Evolutionary conservation across 768 basidiomycete genomes (phyloP), one percentile per base, ranked within the genome.

Genomic region (Lepiota venenata): DNA sequence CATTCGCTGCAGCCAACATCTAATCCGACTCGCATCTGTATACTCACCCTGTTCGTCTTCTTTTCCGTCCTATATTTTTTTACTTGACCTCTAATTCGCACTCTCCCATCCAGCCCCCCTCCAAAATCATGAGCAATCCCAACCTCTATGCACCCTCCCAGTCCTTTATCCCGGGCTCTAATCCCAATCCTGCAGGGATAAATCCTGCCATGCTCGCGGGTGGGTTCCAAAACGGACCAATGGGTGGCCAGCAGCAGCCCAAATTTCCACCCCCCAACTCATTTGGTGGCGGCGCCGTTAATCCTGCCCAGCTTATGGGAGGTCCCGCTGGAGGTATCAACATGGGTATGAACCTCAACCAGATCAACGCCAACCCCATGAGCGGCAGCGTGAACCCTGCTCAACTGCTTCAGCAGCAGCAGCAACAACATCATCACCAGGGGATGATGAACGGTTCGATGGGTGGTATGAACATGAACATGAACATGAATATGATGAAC

Each of bases 161-260:
- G 38, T 54, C 52, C 27, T 54, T 47, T 22, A 38, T n/a, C 25
- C 45, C 52, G 4, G 52, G 52, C n/a, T 54, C 45, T 8, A 32
- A 32, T 20, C 22, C 52, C n/a, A 54, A 47, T 22, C 45, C 52
- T n/a, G 38, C 52, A 29, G 52, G 45, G 25, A 54, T 54, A 12
- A 54, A 54, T 15, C 52, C 52, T 27, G 52, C 52, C 52, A 54
- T 54, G 52, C 45, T 54, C 16, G 52, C 52, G 2, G 52, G 45
- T 18, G 45, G 52, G 27, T 54, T 54, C 29, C 45, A 46, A 46
- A 54, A 46, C n/a, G 52, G 45, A 2, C 45, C 52, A 11, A 15
- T 54, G 14, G 44, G 44, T 40, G 45, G 37, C 38, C 52, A 54
- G 22, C 52, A 53, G 22, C 52, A 54, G 25, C 43, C 18, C 43